These are phyloP conservation scores for Saccharomycopsis amapae DNA, from an alignment of 805 yeast genomes.

Conservation along the genomic window DNA sequence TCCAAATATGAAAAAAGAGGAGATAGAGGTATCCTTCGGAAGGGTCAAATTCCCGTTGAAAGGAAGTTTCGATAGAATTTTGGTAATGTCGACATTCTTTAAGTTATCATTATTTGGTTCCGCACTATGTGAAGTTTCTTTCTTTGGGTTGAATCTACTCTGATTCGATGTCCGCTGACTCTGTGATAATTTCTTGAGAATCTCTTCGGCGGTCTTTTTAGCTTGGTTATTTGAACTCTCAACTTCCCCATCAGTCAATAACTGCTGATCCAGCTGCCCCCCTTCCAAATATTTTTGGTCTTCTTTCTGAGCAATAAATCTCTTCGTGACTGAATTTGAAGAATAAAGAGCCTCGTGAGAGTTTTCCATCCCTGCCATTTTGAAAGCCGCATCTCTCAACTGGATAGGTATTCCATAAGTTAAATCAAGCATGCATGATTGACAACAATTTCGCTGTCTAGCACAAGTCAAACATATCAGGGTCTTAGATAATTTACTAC, in stretches of 20 bases:
- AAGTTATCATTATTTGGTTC: not conserved
- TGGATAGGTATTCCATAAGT: constrained; percentile 74
- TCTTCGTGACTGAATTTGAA: constrained; percentile 45
- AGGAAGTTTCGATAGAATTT: constrained; percentile 56
- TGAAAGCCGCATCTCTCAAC: constrained; percentile 72
- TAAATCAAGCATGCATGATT: constrained; percentile 77
- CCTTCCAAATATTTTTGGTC: constrained; percentile 27
- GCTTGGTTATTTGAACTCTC: constrained; percentile 22
- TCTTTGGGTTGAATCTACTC: not conserved
- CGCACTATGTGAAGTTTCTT: constrained; percentile 5
- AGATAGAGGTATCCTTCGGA: constrained; percentile 37
- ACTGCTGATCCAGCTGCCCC: constrained; percentile 3
- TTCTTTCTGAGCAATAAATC: constrained; percentile 49
- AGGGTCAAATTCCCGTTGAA: constrained; percentile 48
- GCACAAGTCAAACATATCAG: constrained; percentile 77
- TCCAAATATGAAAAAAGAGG: constrained; percentile 70
- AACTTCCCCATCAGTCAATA: constrained; percentile 6
- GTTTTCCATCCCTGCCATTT: constrained; percentile 51
- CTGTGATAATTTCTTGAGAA: constrained; percentile 44
- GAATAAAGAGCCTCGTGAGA: constrained; percentile 34
- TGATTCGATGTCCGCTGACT: constrained; percentile 23
- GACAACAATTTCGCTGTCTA: constrained; percentile 74
- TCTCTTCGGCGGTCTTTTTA: constrained; percentile 39
- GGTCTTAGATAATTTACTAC: constrained; percentile 48
- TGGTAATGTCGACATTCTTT: constrained; percentile 39